Percentiles rank a stretch among this genome's conserved stretches.
Conservation (phyloP, 164 flowering plant species). For the Aristolochia contorta region DNA sequence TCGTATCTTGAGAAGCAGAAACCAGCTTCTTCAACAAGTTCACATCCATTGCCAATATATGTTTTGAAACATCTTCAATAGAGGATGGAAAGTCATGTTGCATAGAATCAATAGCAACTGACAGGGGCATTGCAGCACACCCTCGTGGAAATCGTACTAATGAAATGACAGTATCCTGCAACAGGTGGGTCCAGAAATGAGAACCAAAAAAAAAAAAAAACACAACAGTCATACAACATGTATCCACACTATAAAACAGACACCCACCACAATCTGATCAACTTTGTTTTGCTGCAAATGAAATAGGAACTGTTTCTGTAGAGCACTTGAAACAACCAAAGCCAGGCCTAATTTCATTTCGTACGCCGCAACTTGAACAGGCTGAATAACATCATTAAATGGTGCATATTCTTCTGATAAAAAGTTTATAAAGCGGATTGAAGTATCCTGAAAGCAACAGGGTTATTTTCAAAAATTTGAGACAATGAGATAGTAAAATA, state of each 20-base stretch:
- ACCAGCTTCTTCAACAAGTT: constrained; percentile 42
- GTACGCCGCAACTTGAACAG: constrained; percentile 79
- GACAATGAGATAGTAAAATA: no score
- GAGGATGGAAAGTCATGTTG: constrained; percentile 10
- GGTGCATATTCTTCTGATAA: constrained; percentile 47
- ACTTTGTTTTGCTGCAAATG: constrained; percentile 24
- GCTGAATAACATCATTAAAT: constrained; percentile 64
- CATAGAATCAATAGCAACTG: constrained; percentile 11
- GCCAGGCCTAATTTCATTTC: constrained; percentile 89
- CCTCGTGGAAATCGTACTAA: constrained; percentile 69
- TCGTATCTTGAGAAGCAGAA: constrained; percentile 15
- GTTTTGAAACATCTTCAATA: constrained; percentile 15
- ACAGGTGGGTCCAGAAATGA: neutral
- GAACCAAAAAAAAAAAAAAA: neutral
- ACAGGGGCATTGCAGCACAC: constrained; percentile 14
- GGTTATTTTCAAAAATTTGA: no score
- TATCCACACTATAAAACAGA: neutral
- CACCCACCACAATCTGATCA: constrained; percentile 32
- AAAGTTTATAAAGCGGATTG: constrained; percentile 45
- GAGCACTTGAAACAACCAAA: constrained; percentile 36
- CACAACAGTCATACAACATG: no score
- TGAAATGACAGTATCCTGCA: constrained; percentile 44
- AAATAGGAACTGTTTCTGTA: constrained; percentile 24
- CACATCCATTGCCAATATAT: constrained; percentile 19
- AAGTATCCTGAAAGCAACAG: constrained; percentile 41